Evolutionary conservation across 106 monocot genomes (phyloP).

Genomic region (Dioscorea alata): DNA sequence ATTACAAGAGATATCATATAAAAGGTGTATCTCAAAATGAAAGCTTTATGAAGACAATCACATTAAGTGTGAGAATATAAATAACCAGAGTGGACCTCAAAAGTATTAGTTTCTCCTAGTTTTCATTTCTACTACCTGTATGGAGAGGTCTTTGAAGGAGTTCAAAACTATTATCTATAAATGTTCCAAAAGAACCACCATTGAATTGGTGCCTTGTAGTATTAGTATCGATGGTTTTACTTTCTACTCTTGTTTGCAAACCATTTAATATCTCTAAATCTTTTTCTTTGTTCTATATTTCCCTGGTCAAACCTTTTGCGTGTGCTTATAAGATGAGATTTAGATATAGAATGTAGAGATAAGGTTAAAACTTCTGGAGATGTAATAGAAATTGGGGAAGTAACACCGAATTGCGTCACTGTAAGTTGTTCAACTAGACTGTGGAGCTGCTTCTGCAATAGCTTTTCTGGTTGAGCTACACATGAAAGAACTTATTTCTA

Average conservation of each 20-base stretch:
- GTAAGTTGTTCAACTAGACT: conserved; percentile 80
- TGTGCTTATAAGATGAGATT: conserved; percentile 34
- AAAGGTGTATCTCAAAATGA: conserved; percentile 30
- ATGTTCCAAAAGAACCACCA: conserved; percentile 16
- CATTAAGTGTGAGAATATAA: conserved; percentile 65
- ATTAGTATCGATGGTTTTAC: conserved; percentile 7
- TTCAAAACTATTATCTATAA: conserved; percentile 6
- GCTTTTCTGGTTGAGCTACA: conserved; percentile 72
- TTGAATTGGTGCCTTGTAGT: conserved; percentile 29
- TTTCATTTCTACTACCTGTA: conserved; percentile 24
- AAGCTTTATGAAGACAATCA: conserved; percentile 75
- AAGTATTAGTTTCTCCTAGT: conserved; percentile 40
- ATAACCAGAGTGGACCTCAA: conserved; percentile 58
- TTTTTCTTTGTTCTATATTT: conserved; percentile 46
- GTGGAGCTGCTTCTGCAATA: conserved; percentile 69
- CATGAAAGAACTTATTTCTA: conserved; percentile 2
- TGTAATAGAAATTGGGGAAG: not conserved
- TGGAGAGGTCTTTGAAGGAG: conserved; percentile 12
- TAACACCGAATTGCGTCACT: conserved; percentile 51
- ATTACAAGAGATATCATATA: too few relatives aligned
- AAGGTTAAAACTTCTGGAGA: not conserved
- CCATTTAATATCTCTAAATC: conserved; percentile 48
- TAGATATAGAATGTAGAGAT: not conserved
- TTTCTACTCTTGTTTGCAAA: conserved; percentile 23
- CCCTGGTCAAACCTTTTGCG: conserved; percentile 49